phyloP scores from a whole-genome alignment of 2,329 filamentous ascomycete genomes.

The Endocalyx cinctus region DNA sequence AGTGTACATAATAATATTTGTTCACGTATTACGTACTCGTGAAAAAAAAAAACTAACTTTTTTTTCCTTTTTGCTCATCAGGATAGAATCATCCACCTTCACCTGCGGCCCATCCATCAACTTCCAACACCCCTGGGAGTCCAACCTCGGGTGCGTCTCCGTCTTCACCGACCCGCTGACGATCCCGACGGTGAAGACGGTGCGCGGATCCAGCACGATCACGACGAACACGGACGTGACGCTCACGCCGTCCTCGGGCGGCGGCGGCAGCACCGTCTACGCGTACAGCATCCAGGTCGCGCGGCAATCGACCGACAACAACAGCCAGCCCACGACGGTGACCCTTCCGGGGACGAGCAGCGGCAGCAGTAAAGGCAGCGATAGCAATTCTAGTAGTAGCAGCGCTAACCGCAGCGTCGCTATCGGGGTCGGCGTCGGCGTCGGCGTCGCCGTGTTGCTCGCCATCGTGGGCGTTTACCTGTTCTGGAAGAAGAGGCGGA shows the following conservation, averaged over 20 bases:
- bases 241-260: slow-evolving; percentile 1
- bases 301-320: slow-evolving; percentile 1
- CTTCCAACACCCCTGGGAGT: slow-evolving; percentile 1
- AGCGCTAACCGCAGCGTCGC: slow-evolving; percentile 3
- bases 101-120: background rate
- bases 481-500: slow-evolving; percentile 7
- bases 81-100: no score
- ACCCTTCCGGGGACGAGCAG: no score
- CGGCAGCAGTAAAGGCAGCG: background rate
- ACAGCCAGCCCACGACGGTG: no score
- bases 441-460: slow-evolving; percentile 6
- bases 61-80: no score
- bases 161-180: slow-evolving; percentile 2
- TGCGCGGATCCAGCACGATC: background rate
- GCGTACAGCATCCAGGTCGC: slow-evolving; percentile 7
- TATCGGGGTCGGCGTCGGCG: slow-evolving; percentile 7
- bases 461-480: slow-evolving; percentile 3
- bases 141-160: slow-evolving; percentile 5
- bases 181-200: slow-evolving; percentile 1
- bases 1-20: no score
- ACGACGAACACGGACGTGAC: background rate
- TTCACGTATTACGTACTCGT: no score
- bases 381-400: background rate
- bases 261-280: slow-evolving; percentile 5
- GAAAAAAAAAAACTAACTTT: no score